phyloP scores from a whole-genome alignment of 306 rosid genomes.

The Rosa chinensis region DNA sequence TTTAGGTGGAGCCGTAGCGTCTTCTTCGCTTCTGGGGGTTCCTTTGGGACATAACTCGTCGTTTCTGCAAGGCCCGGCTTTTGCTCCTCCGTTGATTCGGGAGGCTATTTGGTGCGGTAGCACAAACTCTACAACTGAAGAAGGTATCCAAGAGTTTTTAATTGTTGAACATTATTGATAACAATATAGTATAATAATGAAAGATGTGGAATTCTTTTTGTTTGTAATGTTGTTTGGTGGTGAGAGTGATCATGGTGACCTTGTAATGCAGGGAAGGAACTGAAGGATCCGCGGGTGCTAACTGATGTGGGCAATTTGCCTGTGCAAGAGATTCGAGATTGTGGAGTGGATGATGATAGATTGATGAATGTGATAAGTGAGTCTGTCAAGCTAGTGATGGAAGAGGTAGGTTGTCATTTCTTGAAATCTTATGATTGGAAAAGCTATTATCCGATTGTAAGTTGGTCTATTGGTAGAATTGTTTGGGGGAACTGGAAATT shows the following conservation, averaged over 20 bases:
- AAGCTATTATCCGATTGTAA: background rate
- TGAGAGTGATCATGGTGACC: constrained; percentile 8
- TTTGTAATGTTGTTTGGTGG: constrained; percentile 5
- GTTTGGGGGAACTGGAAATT: background rate
- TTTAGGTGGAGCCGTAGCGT: constrained; percentile 75
- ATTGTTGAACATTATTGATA: background rate
- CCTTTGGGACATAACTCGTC: constrained; percentile 98
- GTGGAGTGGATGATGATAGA: constrained; percentile 77
- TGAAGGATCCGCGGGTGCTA: constrained; percentile 77
- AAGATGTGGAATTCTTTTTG: background rate
- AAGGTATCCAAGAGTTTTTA: constrained; percentile 36
- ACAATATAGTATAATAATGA: background rate
- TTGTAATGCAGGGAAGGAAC: constrained; percentile 65
- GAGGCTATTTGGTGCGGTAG: constrained; percentile 99
- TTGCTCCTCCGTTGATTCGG: constrained; percentile 92
- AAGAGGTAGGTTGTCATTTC: constrained; percentile 50
- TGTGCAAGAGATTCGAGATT: constrained; percentile 93
- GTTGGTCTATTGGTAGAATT: background rate
- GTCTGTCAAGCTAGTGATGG: constrained; percentile 93
- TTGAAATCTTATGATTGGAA: background rate
- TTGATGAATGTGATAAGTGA: constrained; percentile 91
- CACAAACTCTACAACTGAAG: constrained; percentile 90
- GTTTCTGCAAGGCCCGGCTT: constrained; percentile 97
- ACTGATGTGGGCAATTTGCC: constrained; percentile 97
- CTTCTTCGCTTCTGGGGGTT: constrained; percentile 88